These are phyloP conservation scores for Citrus medica DNA, from an alignment of 345 rosid species.

Conservation along the genomic window DNA sequence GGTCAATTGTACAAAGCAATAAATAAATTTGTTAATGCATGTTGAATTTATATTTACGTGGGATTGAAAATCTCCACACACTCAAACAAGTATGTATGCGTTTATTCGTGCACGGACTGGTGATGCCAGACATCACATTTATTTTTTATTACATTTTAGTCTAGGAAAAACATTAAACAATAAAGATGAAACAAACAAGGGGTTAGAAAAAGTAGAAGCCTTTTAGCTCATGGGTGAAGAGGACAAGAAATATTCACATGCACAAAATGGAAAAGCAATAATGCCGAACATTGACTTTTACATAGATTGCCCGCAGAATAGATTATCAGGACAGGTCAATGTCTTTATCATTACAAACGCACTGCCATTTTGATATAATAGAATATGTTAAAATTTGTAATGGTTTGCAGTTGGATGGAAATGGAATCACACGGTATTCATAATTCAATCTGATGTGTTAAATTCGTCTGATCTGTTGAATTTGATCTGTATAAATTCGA, in stretches of 20 bases:
- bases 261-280: not conserved
- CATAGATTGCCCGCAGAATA: not conserved
- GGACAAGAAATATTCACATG: slow-evolving; percentile 25
- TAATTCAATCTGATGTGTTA: too few species aligned
- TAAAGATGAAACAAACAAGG: not conserved
- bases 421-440: not conserved
- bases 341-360: not conserved
- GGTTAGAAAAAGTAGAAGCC: not conserved
- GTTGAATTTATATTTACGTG: not conserved
- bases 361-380: not conserved
- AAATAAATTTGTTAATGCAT: slow-evolving; percentile 4
- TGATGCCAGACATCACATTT: not conserved
- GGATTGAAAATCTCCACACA: too few species aligned
- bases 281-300: not conserved
- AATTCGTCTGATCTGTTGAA: too few species aligned
- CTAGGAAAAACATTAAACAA: not conserved
- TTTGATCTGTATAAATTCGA: too few species aligned
- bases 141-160: not conserved
- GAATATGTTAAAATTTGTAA: not conserved
- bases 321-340: not conserved
- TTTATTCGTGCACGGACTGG: not conserved
- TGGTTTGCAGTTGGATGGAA: not conserved
- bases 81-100: too few species aligned
- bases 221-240: not conserved
- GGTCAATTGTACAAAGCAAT: not conserved